Conservation (phyloP, 768 basidiomycete genomes). For the Tubosaeta sp. region DNA sequence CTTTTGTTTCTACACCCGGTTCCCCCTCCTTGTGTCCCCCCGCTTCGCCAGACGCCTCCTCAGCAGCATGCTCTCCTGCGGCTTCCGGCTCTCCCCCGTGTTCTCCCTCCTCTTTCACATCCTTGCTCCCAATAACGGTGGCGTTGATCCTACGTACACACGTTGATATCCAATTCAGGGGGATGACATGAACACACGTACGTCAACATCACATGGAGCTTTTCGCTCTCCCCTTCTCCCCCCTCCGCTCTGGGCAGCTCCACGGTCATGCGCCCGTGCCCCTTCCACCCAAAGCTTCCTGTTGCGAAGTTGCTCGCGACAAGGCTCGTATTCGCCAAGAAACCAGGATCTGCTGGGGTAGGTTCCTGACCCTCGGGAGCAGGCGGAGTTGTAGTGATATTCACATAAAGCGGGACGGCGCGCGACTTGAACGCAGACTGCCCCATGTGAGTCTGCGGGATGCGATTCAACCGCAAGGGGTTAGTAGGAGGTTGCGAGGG, state of each 20-base stretch:
- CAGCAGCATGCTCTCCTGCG: slow-evolving; percentile 20
- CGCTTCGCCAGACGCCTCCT: slow-evolving; percentile 26
- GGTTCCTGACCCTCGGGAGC: slow-evolving; percentile 29
- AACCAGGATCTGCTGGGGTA: slow-evolving; percentile 50
- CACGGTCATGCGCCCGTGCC: slow-evolving; percentile 59
- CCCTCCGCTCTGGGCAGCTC: slow-evolving; percentile 52
- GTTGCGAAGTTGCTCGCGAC: slow-evolving; percentile 60
- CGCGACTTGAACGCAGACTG: slow-evolving; percentile 55
- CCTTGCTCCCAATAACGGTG: slow-evolving; percentile 68
- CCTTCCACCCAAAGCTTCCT: slow-evolving; percentile 86
- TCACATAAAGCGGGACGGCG: slow-evolving; percentile 66
- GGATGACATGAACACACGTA: slow-evolving; percentile 37
- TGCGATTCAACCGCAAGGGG: neutral
- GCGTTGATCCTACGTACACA: slow-evolving; percentile 60
- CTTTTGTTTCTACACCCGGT: slow-evolving; percentile 21
- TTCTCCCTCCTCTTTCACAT: slow-evolving; percentile 38
- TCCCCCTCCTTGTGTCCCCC: slow-evolving; percentile 24
- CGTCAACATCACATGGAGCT: slow-evolving; percentile 72
- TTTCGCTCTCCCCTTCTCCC: slow-evolving; percentile 46
- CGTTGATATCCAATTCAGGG: neutral
- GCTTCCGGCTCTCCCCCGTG: slow-evolving; percentile 31
- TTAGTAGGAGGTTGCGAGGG: neutral
- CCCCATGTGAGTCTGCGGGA: slow-evolving; percentile 40
- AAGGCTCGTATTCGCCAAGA: slow-evolving; percentile 54
- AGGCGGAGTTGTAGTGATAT: slow-evolving; percentile 63